phyloP scores from a whole-genome alignment of 2,329 filamentous ascomycete genomes.

The Aspergillus proliferans region DNA sequence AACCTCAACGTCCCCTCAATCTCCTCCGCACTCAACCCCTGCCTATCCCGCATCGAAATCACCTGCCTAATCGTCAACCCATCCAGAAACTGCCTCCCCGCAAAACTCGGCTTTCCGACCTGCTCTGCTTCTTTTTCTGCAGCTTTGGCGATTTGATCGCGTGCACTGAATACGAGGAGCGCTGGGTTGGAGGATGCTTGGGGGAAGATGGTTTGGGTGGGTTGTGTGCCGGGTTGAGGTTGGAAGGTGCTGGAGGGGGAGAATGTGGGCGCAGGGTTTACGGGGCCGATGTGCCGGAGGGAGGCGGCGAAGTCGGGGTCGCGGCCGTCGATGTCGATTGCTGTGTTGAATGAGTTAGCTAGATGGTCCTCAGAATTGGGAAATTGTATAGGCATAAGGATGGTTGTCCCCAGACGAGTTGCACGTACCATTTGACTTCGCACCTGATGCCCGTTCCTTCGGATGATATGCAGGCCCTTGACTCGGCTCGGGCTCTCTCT shows the following conservation, averaged over 20 bases:
- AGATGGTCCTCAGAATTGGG: not conserved
- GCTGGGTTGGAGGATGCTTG: slow-evolving; percentile 46
- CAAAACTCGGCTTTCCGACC: slow-evolving; percentile 35
- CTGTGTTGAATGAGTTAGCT: slow-evolving; percentile 21
- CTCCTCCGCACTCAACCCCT: slow-evolving; percentile 27
- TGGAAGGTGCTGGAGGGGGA: slow-evolving; percentile 50
- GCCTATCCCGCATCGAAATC: slow-evolving; percentile 43
- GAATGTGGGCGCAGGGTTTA: slow-evolving; percentile 52
- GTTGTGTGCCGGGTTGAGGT: slow-evolving; percentile 9
- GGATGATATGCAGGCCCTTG: slow-evolving; percentile 30
- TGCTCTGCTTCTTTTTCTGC: slow-evolving; percentile 52
- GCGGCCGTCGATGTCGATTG: slow-evolving; percentile 55
- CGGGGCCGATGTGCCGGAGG: slow-evolving; percentile 60
- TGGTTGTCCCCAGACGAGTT: not conserved
- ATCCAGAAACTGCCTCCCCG: slow-evolving; percentile 44
- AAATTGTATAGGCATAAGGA: not conserved
- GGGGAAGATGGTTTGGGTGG: slow-evolving; percentile 32
- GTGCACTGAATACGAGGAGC: slow-evolving; percentile 47
- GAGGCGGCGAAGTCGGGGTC: slow-evolving; percentile 70
- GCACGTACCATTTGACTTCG: slow-evolving; percentile 30
- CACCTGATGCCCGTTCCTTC: slow-evolving; percentile 26
- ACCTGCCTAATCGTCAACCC: slow-evolving; percentile 45
- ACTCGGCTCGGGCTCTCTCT: slow-evolving; percentile 5
- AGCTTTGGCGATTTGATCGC: slow-evolving; percentile 45
- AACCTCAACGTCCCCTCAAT: slow-evolving; percentile 43